These are phyloP conservation scores for Glycine soja DNA, from an alignment of 306 rosid genomes.

Conservation along the genomic window DNA sequence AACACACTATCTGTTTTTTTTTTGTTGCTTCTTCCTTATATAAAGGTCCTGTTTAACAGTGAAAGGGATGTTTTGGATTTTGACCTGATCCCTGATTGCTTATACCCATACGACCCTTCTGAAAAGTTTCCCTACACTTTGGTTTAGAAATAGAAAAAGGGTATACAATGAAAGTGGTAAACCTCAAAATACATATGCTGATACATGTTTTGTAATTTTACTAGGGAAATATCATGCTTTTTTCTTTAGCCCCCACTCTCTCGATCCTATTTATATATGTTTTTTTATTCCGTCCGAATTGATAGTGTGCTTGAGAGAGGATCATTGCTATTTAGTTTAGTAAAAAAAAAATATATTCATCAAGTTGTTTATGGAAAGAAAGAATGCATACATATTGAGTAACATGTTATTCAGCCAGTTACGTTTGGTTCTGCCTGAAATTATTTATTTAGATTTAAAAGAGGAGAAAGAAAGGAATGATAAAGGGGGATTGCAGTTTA, in stretches of 20 bases:
- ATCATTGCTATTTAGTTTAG: not conserved
- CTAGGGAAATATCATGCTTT: not conserved
- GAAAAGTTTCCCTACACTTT: slow-evolving; percentile 23
- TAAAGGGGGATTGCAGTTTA: too few relatives aligned
- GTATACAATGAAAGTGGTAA: slow-evolving; percentile 38
- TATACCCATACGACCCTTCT: slow-evolving; percentile 16
- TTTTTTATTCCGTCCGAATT: not conserved
- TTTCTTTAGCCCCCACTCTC: not conserved
- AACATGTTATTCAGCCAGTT: not conserved
- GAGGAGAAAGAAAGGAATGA: too few relatives aligned
- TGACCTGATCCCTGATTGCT: slow-evolving; percentile 42
- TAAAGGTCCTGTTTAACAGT: not conserved
- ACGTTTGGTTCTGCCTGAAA: not conserved
- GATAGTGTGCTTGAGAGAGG: not conserved
- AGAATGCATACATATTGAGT: not conserved
- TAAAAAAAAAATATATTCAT: too few relatives aligned
- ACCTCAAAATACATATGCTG: not conserved
- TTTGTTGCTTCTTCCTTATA: slow-evolving; percentile 6
- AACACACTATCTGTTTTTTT: slow-evolving; percentile 1
- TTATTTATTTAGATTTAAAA: too few relatives aligned
- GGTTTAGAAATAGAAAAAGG: slow-evolving; percentile 29
- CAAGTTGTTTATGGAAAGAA: not conserved
- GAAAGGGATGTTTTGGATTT: slow-evolving; percentile 42
- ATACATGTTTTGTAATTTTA: not conserved
- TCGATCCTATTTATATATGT: not conserved